Evolutionary conservation across 805 yeast genomes (phyloP), one percentile per base, ranked within the genome.

Genomic region (Suhomyces pyralidae): DNA sequence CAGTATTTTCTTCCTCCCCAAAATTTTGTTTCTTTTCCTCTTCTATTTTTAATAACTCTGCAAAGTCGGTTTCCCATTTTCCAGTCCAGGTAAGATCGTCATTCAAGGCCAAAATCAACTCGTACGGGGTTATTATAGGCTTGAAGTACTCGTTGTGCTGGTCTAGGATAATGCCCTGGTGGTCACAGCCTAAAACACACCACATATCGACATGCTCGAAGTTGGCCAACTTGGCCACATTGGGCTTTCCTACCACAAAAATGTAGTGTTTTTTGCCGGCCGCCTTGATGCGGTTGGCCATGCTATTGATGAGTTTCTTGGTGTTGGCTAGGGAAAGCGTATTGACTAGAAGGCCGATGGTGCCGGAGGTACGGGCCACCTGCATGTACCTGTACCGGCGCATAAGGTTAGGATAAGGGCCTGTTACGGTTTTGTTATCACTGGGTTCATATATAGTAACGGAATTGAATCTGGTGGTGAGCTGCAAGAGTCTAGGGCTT

Each of bases 171-270:
- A 93, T 86, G 5, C 99, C 99, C 50, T 96, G 92, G 60, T 91
- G 90, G 9, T 96, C 91, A 67, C 99, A 94, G 0, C 99, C 99
- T 12, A 94, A 69, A 10, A 94, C 81, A 63, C 96, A 92, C 98
- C 99, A 94, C 20, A 89, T 80, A 60, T 94, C 98, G 12, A 94
- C 81, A n/a, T 83, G 85, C 56, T 93, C 99, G 65, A 94, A 94
- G 67, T 94, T 94, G 8, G 98, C 99, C 49, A 94, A 75, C 63
- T 94, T 94, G 24, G 99, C 97, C 17, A 94, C 97, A 63, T 94
- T 94, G 8, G 98, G 98, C 67, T 94, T 94, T 9, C 99, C 99
- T 3, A 94, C 98, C 3, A 92, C 98, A 72, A 94, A 91, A 65
- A 90, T 81, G 64, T 94, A 94, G 58, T 89, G 93, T 64, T 94